Percentiles rank a stretch among this genome's conserved stretches.
Conservation (phyloP, 441 rosid genomes). For the Capsella rubella region DNA sequence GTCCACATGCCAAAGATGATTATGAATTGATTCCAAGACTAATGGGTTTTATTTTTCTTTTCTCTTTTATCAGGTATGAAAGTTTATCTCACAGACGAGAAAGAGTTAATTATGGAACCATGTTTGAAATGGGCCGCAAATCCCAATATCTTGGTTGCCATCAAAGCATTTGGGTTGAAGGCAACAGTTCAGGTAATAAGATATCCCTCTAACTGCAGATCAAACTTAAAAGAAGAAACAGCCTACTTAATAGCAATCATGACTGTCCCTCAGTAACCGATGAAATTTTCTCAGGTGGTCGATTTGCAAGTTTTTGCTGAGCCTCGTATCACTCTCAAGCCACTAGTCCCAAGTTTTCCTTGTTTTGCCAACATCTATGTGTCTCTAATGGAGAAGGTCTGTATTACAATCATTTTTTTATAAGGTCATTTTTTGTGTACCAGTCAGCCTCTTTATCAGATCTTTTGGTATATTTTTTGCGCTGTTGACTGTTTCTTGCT, state of each 20-base stretch:
- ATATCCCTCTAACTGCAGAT: conserved; percentile 4
- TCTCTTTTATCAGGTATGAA: conserved; percentile 72
- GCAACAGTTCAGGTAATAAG: conserved; percentile 87
- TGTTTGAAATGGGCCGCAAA: conserved; percentile 91
- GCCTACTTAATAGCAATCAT: background rate
- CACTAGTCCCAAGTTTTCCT: conserved; percentile 94
- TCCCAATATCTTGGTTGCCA: conserved; percentile 75
- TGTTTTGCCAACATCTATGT: conserved; percentile 89
- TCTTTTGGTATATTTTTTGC: background rate
- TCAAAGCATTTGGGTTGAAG: conserved; percentile 91
- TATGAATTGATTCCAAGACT: conserved; percentile 15
- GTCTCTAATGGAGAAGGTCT: conserved; percentile 96
- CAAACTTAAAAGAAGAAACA: background rate
- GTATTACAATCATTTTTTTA: conserved; percentile 30
- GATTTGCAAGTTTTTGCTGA: conserved; percentile 90
- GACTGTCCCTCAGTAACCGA: conserved; percentile 28
- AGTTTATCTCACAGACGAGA: conserved; percentile 93
- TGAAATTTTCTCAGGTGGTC: conserved; percentile 60
- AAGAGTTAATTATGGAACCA: conserved; percentile 99
- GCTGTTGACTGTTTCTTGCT: conserved; percentile 31
- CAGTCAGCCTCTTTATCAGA: background rate
- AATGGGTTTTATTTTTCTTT: conserved; percentile 12
- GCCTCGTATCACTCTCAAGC: conserved; percentile 96
- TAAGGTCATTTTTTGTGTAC: conserved; percentile 6
- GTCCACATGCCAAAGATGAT: conserved; percentile 2